phyloP scores from a whole-genome alignment of 495 filamentous ascomycete species.

The Hypoxylon intermedium region DNA sequence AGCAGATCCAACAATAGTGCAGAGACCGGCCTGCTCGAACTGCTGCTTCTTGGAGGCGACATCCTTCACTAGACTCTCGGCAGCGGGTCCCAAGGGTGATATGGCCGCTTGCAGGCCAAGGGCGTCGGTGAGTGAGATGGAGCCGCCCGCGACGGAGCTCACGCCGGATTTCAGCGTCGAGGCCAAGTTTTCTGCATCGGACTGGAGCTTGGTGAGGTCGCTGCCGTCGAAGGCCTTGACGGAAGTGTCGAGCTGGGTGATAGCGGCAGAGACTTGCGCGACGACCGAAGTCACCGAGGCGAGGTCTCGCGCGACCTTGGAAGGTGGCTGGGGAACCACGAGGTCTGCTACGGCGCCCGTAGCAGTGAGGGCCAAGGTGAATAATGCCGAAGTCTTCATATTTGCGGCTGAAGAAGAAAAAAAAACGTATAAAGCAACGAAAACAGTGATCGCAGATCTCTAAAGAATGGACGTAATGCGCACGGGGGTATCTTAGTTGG shows the following conservation, averaged over 20 bases:
- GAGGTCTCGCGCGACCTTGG: constrained; percentile 45
- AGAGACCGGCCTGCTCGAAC: constrained; percentile 46
- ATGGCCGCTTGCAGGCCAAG: constrained; percentile 45
- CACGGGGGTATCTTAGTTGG: background rate
- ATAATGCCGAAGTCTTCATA: constrained; percentile 53
- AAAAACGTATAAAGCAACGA: background rate
- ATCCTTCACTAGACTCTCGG: constrained; percentile 42
- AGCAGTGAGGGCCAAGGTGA: constrained; percentile 41
- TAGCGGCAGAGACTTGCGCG: constrained; percentile 41
- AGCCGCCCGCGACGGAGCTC: constrained; percentile 30
- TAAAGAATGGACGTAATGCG: constrained; percentile 20
- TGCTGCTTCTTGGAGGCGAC: constrained; percentile 46
- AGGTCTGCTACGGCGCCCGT: constrained; percentile 14
- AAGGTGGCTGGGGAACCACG: constrained; percentile 31
- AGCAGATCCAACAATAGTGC: constrained; percentile 34
- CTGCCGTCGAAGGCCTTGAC: constrained; percentile 46
- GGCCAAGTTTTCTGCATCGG: constrained; percentile 45
- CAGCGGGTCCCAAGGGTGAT: constrained; percentile 43
- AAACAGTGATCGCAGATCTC: constrained; percentile 27
- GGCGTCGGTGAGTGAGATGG: constrained; percentile 44
- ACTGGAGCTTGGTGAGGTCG: constrained; percentile 42
- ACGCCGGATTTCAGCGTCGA: constrained; percentile 45
- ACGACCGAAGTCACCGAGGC: constrained; percentile 44
- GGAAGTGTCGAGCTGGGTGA: constrained; percentile 46
- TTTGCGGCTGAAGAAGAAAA: no score